These are phyloP conservation scores for Pythium phragmitis DNA, from an alignment of 352 stramenopile genomes.

Conservation along the genomic window DNA sequence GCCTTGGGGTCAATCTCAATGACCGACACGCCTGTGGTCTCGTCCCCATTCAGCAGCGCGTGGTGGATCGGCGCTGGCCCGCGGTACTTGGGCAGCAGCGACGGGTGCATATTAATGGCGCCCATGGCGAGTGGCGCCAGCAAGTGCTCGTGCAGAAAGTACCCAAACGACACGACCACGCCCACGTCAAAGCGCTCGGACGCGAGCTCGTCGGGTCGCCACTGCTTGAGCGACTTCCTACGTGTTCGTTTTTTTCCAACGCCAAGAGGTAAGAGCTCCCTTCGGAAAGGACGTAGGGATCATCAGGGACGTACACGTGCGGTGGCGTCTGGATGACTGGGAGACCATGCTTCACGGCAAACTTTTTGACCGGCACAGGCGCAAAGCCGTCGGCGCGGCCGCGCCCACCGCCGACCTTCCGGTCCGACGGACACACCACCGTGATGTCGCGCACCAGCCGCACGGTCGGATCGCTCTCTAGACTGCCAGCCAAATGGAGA, in stretches of 20 bases:
- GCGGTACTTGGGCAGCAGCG: conserved; percentile 83
- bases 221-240: conserved; percentile 80
- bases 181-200: conserved; percentile 66
- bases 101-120: conserved; percentile 90
- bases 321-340: conserved; percentile 63
- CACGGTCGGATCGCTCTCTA: conserved; percentile 22
- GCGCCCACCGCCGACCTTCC: conserved; percentile 66
- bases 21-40: conserved; percentile 73
- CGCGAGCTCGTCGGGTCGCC: conserved; percentile 45
- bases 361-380: conserved; percentile 76
- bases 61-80: conserved; percentile 86
- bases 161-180: conserved; percentile 89
- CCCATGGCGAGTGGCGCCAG: conserved; percentile 59
- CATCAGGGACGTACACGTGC: conserved; percentile 39
- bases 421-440: conserved; percentile 80
- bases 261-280: no score
- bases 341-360: conserved; percentile 60
- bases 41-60: conserved; percentile 78
- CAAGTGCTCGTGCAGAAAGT: conserved; percentile 76
- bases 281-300: no score
- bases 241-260: background rate
- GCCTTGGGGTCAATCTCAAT: conserved; percentile 85
- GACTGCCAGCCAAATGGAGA: conserved; percentile 16
- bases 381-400: conserved; percentile 44
- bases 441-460: conserved; percentile 55